These are phyloP conservation scores for Oxyria digyna DNA, from an alignment of 148 eudicot genomes.

Conservation along the genomic window DNA sequence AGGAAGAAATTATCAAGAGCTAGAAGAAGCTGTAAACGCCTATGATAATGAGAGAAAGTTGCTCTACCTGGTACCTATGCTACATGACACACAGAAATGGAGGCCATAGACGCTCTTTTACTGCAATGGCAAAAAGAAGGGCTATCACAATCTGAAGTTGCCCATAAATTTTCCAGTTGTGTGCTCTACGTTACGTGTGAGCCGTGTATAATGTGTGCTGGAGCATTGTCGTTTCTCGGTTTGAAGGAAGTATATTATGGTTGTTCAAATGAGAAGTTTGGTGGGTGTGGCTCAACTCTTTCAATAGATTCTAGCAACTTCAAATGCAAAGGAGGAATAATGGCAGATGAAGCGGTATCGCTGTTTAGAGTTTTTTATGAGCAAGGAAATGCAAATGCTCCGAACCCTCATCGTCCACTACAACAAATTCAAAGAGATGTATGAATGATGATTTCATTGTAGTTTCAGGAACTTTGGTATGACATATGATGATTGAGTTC, in stretches of 20 bases:
- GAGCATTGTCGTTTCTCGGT: too few species aligned
- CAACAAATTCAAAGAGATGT: too few species aligned
- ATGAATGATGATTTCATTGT: too few species aligned
- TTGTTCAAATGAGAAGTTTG: too few species aligned
- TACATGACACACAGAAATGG: conserved; percentile 84
- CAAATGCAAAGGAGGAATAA: conserved; percentile 66
- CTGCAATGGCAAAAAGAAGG: conserved; percentile 52
- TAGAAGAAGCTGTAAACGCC: conserved; percentile 60
- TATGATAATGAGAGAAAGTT: conserved; percentile 68
- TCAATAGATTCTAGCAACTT: conserved; percentile 50
- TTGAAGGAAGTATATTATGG: too few species aligned
- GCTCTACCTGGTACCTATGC: conserved; percentile 69
- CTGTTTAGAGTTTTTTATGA: conserved; percentile 66
- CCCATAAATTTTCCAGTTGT: too few species aligned
- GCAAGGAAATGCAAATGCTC: conserved; percentile 81
- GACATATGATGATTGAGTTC: too few species aligned
- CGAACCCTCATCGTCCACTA: too few species aligned
- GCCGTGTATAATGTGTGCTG: too few species aligned
- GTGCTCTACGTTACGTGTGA: too few species aligned
- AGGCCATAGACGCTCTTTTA: conserved; percentile 61
- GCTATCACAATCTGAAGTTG: too few species aligned
- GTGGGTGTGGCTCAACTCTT: conserved; percentile 82
- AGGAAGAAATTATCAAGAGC: conserved; percentile 60
- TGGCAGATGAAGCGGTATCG: conserved; percentile 71
- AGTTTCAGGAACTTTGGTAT: too few species aligned